Conservation (phyloP, 2,329 filamentous ascomycete genomes). For the Tolypocladium endophyticum region DNA sequence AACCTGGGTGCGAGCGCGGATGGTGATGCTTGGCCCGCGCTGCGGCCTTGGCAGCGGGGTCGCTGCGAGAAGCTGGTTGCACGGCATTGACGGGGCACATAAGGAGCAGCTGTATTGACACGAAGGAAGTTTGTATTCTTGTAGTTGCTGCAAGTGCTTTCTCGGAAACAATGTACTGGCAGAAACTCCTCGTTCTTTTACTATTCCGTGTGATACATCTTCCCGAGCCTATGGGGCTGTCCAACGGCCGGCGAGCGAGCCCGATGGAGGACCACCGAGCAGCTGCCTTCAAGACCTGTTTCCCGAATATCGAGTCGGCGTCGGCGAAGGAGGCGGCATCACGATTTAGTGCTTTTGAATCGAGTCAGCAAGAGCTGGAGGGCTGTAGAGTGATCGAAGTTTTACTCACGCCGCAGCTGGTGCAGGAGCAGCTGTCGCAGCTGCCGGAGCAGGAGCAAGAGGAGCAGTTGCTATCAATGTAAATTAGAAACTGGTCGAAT, state of each 20-base stretch:
- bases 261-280: not conserved
- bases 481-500: not conserved
- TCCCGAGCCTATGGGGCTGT: not conserved
- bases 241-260: not conserved
- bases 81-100: not conserved
- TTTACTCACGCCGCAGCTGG: conserved; percentile 10
- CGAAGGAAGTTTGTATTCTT: not conserved
- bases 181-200: not conserved
- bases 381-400: not conserved
- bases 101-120: not conserved
- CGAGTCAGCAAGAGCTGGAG: not conserved
- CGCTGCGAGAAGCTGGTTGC: not conserved
- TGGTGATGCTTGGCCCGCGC: not conserved
- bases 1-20: not conserved
- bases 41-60: not conserved
- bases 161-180: not conserved
- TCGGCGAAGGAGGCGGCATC: not conserved
- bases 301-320: not conserved
- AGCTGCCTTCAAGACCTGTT: not conserved
- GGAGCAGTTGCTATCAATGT: conserved; percentile 7
- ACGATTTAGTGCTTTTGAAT: not conserved
- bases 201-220: not conserved
- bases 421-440: conserved; percentile 12
- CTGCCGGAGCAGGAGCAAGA: conserved; percentile 11
- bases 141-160: not conserved